Conservation (phyloP, 805 yeast species). For the Blastobotrys parvus region DNA sequence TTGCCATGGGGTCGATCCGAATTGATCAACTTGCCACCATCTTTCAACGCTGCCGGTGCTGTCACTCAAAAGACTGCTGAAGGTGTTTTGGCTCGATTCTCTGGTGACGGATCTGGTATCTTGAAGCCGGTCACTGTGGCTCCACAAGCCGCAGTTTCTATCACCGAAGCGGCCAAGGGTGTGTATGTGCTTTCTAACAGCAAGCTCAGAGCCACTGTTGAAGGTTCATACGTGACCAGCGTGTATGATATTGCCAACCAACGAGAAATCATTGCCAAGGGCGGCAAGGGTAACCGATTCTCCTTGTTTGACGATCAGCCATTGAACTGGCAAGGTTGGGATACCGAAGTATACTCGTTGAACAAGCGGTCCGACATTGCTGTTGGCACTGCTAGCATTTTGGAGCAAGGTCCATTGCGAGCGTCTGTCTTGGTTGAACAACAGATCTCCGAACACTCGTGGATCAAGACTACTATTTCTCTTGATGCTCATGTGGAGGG, state of each 20-base stretch:
- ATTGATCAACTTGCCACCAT: slow-evolving; percentile 32
- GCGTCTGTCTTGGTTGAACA: slow-evolving; percentile 57
- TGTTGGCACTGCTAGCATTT: slow-evolving; percentile 34
- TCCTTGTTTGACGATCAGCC: slow-evolving; percentile 94
- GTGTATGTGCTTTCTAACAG: slow-evolving; percentile 50
- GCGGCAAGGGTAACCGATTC: slow-evolving; percentile 76
- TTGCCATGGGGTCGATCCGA: slow-evolving; percentile 56
- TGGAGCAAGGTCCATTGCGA: slow-evolving; percentile 46
- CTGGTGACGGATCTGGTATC: not conserved
- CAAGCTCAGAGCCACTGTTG: slow-evolving; percentile 48
- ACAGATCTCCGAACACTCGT: slow-evolving; percentile 46
- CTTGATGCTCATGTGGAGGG: slow-evolving; percentile 42
- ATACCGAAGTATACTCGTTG: slow-evolving; percentile 82
- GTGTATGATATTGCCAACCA: slow-evolving; percentile 49
- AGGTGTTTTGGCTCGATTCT: not conserved
- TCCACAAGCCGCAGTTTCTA: slow-evolving; percentile 27
- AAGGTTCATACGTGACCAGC: slow-evolving; percentile 54
- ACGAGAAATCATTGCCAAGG: slow-evolving; percentile 59
- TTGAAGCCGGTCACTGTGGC: not conserved
- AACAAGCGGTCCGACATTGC: slow-evolving; percentile 56
- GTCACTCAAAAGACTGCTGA: not conserved
- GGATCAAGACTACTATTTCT: slow-evolving; percentile 60
- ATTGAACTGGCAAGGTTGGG: slow-evolving; percentile 92
- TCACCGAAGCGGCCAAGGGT: slow-evolving; percentile 34
- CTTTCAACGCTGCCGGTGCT: not conserved